Base-by-base conservation (phyloP, 371 early-diverging fungal genomes). In the Mortierella sp. region DNA sequence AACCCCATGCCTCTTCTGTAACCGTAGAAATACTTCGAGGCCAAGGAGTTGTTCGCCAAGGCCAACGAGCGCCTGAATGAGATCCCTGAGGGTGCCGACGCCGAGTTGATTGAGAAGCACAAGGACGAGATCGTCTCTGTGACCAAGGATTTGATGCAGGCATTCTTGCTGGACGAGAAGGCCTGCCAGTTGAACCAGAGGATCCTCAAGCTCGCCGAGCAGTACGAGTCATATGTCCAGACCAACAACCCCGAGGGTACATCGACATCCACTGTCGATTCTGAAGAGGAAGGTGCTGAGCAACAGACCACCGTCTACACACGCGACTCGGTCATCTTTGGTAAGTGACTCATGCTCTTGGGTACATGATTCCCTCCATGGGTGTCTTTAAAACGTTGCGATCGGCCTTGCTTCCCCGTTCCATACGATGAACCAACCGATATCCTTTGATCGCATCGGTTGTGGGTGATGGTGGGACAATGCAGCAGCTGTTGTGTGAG, bases 111-210 rank as follows among this genome's bases (percentile, higher is more conserved):
- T 51, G 81, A 78, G 54, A 70, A 84, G 63, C 67, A 87, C 66
- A 84, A 86, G 72, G 83, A 87, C 51, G 83, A 88, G 54, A 85
- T 89, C 65, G 86, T 80, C 53, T 77, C 81, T 6, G 83, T 88
- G 9, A 86, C 90, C 60, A 85, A 86, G 62, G 83, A 81, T 60
- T 81, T 89, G 67, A 87, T 89, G 58, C 72, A 78, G 55, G 88
- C 90, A 19, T 89, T 87, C 85, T 77, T 89, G 62, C 70, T 89
- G 70, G 90, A 89, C 72, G 90, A 89, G 71, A 86, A 85, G 72
- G 90, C 88, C 39, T 86, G 86, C 47, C 83, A 84, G 54, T 86
- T 89, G 86, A 86, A 87, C 55, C 86, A 87, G 63, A 80, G 87
- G 45, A 82, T 87, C 34, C 80, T 87, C 64, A 82, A 83, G 66